A percentile compares a stretch with the other conserved stretches of the same genome.
Conservation (phyloP, 352 stramenopile genomes). For the Globisporangium orthogonon region DNA sequence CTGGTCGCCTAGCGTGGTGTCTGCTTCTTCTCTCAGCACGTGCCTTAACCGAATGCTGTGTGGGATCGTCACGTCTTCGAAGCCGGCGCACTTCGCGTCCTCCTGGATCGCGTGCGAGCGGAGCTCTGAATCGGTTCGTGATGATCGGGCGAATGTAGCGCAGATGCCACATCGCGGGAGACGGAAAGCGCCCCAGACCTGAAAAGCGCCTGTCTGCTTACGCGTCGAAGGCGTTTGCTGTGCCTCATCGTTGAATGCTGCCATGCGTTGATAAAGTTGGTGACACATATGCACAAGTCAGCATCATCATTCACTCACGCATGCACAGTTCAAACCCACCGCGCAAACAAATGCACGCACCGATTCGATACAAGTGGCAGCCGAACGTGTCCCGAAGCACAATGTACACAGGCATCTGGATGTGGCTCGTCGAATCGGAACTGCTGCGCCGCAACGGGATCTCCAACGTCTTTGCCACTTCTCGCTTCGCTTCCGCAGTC, state of each 20-base stretch:
- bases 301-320: background rate
- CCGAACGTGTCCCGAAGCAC: slow-evolving; percentile 39
- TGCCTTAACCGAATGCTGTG: slow-evolving; percentile 10
- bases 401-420: slow-evolving; percentile 29
- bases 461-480: slow-evolving; percentile 3
- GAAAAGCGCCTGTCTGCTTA: slow-evolving; percentile 5
- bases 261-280: slow-evolving; percentile 2
- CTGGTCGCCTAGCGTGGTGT: background rate
- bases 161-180: slow-evolving; percentile 51
- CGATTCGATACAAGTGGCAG: slow-evolving; percentile 54
- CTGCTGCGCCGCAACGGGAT: slow-evolving; percentile 6
- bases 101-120: background rate
- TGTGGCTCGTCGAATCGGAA: background rate
- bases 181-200: slow-evolving; percentile 34
- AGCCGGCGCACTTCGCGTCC: slow-evolving; percentile 19
- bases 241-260: background rate
- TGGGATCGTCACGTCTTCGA: slow-evolving; percentile 26
- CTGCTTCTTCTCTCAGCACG: background rate
- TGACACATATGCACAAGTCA: background rate
- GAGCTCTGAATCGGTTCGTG: background rate
- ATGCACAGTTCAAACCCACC: background rate
- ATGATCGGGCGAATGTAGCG: slow-evolving; percentile 29
- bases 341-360: slow-evolving; percentile 20
- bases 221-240: background rate
- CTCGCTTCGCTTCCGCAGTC: slow-evolving; percentile 9